phyloP scores from a whole-genome alignment of 495 filamentous ascomycete genomes.

The Alectoria sarmentosa region DNA sequence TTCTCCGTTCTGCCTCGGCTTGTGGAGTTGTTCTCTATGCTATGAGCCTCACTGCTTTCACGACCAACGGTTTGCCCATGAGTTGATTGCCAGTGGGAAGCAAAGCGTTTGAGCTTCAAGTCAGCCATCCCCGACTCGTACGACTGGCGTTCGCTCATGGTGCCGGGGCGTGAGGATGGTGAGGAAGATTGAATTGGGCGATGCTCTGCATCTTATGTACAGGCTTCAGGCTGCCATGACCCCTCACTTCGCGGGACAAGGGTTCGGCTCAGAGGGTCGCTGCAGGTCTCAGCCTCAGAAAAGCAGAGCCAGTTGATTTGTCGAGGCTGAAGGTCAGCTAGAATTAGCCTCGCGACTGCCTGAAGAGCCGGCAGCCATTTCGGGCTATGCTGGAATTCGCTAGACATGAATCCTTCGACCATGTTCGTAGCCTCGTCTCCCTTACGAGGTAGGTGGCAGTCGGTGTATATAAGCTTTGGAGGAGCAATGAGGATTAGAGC shows the following conservation, averaged over 20 bases:
- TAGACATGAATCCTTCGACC: neutral
- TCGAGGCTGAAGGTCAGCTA: neutral
- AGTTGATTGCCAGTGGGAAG: neutral
- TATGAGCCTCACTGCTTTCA: neutral
- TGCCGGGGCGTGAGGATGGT: neutral
- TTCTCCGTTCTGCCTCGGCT: neutral
- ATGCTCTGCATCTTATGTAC: neutral
- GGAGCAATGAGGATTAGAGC: no score
- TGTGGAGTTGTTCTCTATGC: neutral
- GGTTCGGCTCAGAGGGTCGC: neutral
- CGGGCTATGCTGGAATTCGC: neutral
- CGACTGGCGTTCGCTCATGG: neutral
- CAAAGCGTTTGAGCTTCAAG: neutral
- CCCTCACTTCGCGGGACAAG: neutral
- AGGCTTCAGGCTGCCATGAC: conserved; percentile 7
- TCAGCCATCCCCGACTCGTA: conserved; percentile 2
- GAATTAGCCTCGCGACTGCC: neutral
- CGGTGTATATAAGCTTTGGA: neutral
- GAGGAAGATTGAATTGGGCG: neutral
- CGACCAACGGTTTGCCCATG: neutral
- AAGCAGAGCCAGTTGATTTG: neutral
- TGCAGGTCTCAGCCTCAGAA: neutral
- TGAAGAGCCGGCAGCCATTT: neutral
- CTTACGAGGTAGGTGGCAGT: neutral
- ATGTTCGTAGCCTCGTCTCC: neutral